Conservation (phyloP, 2,329 filamentous ascomycete genomes). For the Lecanicillium sp. region DNA sequence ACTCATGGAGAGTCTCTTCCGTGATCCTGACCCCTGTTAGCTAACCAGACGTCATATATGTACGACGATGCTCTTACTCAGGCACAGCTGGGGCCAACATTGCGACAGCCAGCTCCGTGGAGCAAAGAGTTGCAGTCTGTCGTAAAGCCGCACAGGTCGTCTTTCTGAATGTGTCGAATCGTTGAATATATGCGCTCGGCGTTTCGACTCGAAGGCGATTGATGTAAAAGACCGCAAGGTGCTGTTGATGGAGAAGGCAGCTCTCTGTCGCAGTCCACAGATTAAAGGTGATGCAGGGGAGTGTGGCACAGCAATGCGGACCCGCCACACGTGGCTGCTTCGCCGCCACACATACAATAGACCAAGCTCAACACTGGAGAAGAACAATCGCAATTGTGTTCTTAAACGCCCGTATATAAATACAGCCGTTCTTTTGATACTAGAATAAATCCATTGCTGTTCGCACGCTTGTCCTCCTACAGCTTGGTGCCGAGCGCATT, state of each 20-base stretch:
- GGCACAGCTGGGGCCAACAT: slow-evolving; percentile 73
- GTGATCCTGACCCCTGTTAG: slow-evolving; percentile 59
- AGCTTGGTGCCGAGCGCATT: no score
- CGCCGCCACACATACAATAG: no score
- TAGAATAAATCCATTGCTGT: no score
- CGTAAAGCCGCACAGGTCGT: slow-evolving; percentile 1
- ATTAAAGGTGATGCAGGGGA: slow-evolving; percentile 13
- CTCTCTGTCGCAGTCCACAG: slow-evolving; percentile 3
- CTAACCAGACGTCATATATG: slow-evolving; percentile 14
- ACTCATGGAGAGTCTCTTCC: slow-evolving; percentile 86
- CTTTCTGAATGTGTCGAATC: not conserved
- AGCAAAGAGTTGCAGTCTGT: slow-evolving; percentile 16
- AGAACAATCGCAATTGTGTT: no score
- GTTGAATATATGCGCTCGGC: not conserved
- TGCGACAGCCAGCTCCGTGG: slow-evolving; percentile 27
- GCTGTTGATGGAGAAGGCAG: slow-evolving; percentile 1
- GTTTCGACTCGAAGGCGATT: not conserved
- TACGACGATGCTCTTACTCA: slow-evolving; percentile 54
- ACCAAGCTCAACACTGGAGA: no score
- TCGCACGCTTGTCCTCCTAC: no score
- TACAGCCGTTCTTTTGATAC: not conserved
- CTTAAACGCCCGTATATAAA: no score
- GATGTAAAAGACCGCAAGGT: not conserved
- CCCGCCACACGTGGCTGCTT: slow-evolving; percentile 13
- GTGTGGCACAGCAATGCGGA: slow-evolving; percentile 13